phyloP scores from a whole-genome alignment of 306 rosid genomes.

The Mimosa pudica region DNA sequence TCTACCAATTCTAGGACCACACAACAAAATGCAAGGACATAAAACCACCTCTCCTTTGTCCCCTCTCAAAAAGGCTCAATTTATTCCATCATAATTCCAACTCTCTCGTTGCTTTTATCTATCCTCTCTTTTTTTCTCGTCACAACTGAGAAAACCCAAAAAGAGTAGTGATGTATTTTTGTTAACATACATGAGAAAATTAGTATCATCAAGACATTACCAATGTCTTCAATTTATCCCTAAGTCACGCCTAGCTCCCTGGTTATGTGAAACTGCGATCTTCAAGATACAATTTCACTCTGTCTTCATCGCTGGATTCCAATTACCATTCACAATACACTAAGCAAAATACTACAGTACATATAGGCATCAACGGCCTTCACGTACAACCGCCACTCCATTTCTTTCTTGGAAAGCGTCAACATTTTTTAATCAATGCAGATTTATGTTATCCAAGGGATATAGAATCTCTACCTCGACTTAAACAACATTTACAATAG shows the following conservation, averaged over 20 bases:
- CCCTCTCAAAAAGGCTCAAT: neutral
- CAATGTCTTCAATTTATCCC: neutral
- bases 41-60: constrained; percentile 6
- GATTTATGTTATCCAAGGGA: neutral
- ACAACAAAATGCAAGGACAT: constrained; percentile 10
- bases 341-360: neutral
- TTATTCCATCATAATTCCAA: neutral
- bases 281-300: constrained; percentile 3
- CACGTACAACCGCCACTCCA: constrained; percentile 1
- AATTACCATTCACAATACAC: neutral
- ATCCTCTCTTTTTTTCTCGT: neutral
- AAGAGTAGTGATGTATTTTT: neutral
- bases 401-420: neutral
- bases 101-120: no score
- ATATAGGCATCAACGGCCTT: neutral
- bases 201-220: neutral
- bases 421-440: neutral
- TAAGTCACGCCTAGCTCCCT: neutral
- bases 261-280: neutral
- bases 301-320: constrained; percentile 5
- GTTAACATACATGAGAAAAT: neutral
- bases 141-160: neutral
- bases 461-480: neutral
- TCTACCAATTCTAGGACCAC: neutral
- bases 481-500: neutral